Percentiles rank a stretch among this genome's conserved stretches.
phyloP scores from a whole-genome alignment of 2,329 filamentous ascomycete species.

The Capronia americana region DNA sequence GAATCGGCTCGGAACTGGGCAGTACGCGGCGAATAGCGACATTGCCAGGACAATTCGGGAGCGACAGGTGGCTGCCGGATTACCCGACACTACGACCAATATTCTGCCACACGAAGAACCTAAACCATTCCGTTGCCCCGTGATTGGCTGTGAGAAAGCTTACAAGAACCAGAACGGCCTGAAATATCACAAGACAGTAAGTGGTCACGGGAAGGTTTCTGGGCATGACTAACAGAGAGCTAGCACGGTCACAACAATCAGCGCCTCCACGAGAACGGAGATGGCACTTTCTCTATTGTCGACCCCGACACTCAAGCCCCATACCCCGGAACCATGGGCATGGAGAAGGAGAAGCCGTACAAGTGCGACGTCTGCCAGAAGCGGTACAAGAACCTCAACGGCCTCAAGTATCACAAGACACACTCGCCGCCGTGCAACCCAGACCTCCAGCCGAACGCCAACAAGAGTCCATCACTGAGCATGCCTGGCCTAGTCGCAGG shows the following conservation, averaged over 20 bases:
- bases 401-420: constrained; percentile 90
- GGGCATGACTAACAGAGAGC: constrained; percentile 38
- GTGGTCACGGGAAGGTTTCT: constrained; percentile 40
- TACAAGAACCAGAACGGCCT: constrained; percentile 99
- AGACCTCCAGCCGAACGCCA: constrained; percentile 68
- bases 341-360: constrained; percentile 99
- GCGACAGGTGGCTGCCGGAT: constrained; percentile 66
- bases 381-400: constrained; percentile 98
- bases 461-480: constrained; percentile 38
- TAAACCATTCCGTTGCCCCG: constrained; percentile 96
- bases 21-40: constrained; percentile 78
- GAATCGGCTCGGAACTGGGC: constrained; percentile 75
- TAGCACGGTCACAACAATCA: constrained; percentile 94
- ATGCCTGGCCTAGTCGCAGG: constrained; percentile 40
- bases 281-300: constrained; percentile 97
- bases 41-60: constrained; percentile 70
- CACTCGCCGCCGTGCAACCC: constrained; percentile 91
- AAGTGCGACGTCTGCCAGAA: constrained; percentile 97
- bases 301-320: constrained; percentile 93
- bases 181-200: constrained; percentile 80
- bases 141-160: constrained; percentile 94
- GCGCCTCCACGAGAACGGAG: constrained; percentile 92
- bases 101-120: constrained; percentile 78
- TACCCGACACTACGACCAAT: constrained; percentile 53
- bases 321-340: constrained; percentile 95